Evolutionary conservation across 1,284 basidiomycete genomes (phyloP).

Genomic region (Mycocalia duriaeana): DNA sequence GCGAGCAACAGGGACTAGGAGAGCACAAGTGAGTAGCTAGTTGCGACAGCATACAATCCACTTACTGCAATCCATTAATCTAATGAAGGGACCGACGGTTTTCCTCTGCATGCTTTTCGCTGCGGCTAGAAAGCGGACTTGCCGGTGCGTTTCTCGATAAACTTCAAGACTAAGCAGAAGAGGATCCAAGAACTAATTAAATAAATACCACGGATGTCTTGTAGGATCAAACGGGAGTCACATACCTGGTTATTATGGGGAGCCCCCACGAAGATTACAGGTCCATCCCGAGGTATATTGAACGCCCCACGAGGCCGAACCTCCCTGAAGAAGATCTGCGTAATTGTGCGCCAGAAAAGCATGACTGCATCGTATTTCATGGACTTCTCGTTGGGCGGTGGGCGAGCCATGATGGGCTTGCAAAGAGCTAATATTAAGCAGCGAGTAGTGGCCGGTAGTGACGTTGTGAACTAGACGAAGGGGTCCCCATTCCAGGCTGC

Average conservation of each 20-base stretch:
- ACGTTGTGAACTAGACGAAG: no score
- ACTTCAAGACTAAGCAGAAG: conserved; percentile 87
- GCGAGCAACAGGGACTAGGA: conserved; percentile 84
- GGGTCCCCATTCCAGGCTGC: no score
- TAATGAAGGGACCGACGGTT: conserved; percentile 80
- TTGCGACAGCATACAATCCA: conserved; percentile 15
- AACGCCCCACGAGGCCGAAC: conserved; percentile 92
- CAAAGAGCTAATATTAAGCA: background rate
- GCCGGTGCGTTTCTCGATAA: conserved; percentile 77
- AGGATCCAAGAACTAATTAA: conserved; percentile 86
- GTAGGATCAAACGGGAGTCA: conserved; percentile 11
- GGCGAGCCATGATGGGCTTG: background rate
- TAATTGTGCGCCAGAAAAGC: conserved; percentile 79
- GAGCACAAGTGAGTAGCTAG: background rate
- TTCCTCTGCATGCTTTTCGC: conserved; percentile 85
- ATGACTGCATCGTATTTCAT: conserved; percentile 61
- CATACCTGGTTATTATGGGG: conserved; percentile 93
- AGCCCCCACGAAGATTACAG: conserved; percentile 94
- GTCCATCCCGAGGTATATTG: conserved; percentile 89
- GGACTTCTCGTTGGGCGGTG: conserved; percentile 11
- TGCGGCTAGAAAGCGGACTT: conserved; percentile 89
- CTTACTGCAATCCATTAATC: conserved; percentile 89
- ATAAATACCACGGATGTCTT: conserved; percentile 9
- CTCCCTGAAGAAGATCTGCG: conserved; percentile 97
- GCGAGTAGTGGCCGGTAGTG: no score